Evolutionary conservation across 2,329 filamentous ascomycete genomes (phyloP).

Genomic region (Trichoderma oligosporum): DNA sequence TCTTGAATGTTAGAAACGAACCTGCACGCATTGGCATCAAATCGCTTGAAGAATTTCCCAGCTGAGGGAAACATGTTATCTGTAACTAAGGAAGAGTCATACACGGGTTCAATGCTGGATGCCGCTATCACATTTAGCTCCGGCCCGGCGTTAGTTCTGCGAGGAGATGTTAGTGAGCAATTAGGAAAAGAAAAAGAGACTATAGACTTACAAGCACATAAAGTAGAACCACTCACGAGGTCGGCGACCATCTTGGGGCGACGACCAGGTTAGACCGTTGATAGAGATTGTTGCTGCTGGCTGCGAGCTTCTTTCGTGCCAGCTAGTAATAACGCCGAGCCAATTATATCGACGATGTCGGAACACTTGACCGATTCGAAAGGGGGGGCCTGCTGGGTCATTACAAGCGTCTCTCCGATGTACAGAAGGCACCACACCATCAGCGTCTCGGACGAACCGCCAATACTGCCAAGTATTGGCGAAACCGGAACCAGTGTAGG

Average conservation of each 20-base stretch:
- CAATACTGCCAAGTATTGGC: constrained; percentile 32
- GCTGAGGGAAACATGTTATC: constrained; percentile 63
- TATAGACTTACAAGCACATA: constrained; percentile 73
- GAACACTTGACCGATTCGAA: constrained; percentile 78
- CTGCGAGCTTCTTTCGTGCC: constrained; percentile 55
- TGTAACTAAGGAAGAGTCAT: constrained; percentile 45
- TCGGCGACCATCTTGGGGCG: too few relatives aligned
- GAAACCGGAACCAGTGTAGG: constrained; percentile 27
- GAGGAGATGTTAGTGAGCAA: not conserved
- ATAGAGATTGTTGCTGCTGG: too few relatives aligned
- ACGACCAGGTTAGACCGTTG: too few relatives aligned
- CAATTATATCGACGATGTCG: constrained; percentile 77
- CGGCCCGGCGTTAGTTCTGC: constrained; percentile 33
- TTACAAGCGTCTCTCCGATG: constrained; percentile 27
- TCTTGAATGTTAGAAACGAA: constrained; percentile 82
- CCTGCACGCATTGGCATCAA: constrained; percentile 59
- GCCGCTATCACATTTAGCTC: constrained; percentile 49
- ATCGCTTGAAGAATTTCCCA: constrained; percentile 85
- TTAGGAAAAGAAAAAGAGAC: not conserved
- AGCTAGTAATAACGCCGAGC: constrained; percentile 81
- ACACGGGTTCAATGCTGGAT: constrained; percentile 70
- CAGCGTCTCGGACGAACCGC: constrained; percentile 41
- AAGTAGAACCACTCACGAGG: constrained; percentile 58
- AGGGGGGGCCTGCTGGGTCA: constrained; percentile 37
- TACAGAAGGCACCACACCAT: constrained; percentile 39